These are phyloP conservation scores for Aegle marmelos DNA, from an alignment of 345 rosid genomes.

Conservation along the genomic window DNA sequence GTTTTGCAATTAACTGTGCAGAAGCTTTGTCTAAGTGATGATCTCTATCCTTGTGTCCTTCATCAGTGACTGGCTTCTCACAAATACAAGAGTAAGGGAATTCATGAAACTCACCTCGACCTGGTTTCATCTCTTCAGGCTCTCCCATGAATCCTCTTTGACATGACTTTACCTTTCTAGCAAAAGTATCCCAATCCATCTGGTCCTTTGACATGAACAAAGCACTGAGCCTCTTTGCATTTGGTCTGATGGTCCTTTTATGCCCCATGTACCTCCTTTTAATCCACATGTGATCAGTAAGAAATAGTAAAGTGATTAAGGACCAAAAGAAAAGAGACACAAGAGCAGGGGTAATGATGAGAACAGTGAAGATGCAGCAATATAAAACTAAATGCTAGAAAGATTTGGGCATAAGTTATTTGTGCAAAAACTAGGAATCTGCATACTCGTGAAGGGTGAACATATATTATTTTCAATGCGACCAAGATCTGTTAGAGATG, in stretches of 20 bases:
- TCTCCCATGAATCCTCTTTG: slow-evolving; percentile 99
- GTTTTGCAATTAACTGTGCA: neutral
- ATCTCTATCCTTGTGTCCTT: slow-evolving; percentile 12
- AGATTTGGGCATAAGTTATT: neutral
- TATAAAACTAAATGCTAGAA: neutral
- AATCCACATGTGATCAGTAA: slow-evolving; percentile 13
- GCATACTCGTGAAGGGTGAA: neutral
- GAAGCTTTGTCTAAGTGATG: slow-evolving; percentile 4
- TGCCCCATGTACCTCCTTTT: slow-evolving; percentile 96
- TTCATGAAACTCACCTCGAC: slow-evolving; percentile 90
- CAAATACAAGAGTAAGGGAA: slow-evolving; percentile 83
- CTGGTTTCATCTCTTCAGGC: slow-evolving; percentile 83
- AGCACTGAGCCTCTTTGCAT: slow-evolving; percentile 81
- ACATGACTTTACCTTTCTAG: slow-evolving; percentile 77
- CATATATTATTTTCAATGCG: neutral
- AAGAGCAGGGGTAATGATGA: neutral
- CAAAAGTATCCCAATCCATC: slow-evolving; percentile 82
- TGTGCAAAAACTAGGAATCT: neutral
- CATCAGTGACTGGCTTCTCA: slow-evolving; percentile 44
- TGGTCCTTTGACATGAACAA: slow-evolving; percentile 59
- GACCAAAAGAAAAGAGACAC: neutral
- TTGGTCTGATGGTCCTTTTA: slow-evolving; percentile 93
- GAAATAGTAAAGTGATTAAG: neutral
- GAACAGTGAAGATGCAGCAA: neutral
- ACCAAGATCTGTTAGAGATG: neutral